Base-by-base conservation (phyloP, 371 early-diverging fungal genomes). In the Lichtheimia ramosa region DNA sequence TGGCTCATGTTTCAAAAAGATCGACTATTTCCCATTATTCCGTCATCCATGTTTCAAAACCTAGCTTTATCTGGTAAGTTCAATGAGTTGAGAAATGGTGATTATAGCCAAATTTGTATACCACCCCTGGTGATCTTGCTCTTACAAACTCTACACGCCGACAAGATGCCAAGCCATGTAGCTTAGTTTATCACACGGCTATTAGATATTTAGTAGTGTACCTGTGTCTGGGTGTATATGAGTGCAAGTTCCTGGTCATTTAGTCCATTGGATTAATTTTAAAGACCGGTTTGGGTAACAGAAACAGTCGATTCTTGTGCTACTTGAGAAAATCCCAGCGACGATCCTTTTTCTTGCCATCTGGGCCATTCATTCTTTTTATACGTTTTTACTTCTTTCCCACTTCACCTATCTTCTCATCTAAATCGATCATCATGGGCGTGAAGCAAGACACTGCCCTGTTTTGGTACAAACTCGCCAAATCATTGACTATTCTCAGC, bases 391-490 rank as follows among this genome's bases (percentile, higher is more conserved):
- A 27, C 18, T 48, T n/a, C 43, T 56, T 56, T 65, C 53, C 59
- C 20, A 48, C 18, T 57, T 51, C 28, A 15, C 50, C 51, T 43
- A 40, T 56, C 25, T 59, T 41, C 43, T 48, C 27, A 52, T 55
- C 39, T 51, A 51, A 16, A 54, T 48, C 28, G n/a, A 53, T 58
- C 46, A 39, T 21, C 43, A 42, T 53, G 23, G 68, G 50, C 16
- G 52, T 51, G 41, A 69, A 61, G 51, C 69, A 68, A 41, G 62
- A 21, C 60, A 67, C 25, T 61, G 66, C 20, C 58, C 63, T 54
- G 28, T 52, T 73, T 18, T 69, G 70, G 14, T 79, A 74, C 57
- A 71, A 60, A 50, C 23, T 75, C 39, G 74, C 74, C 14, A 74
- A 72, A 56, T 74, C 58, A 16, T 52, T 79, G 14, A 71, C 71